These are phyloP conservation scores for Ganoderma meredithae DNA, from an alignment of 1,284 basidiomycete genomes.

Conservation along the genomic window DNA sequence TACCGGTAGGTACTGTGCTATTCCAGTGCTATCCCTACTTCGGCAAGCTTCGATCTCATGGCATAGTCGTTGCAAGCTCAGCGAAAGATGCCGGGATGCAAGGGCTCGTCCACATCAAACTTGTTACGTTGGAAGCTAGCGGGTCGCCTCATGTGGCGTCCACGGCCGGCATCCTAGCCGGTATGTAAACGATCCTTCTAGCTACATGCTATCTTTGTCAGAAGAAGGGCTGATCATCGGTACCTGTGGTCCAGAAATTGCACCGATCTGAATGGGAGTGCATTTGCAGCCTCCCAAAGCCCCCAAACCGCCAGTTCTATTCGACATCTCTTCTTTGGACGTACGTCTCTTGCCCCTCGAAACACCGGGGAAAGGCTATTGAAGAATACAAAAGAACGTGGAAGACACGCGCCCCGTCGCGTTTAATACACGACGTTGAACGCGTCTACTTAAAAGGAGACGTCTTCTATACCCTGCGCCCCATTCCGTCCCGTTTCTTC, in stretches of 20 bases:
- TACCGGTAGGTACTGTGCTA: neutral
- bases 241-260: neutral
- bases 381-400: neutral
- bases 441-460: neutral
- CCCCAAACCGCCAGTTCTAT: neutral
- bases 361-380: neutral
- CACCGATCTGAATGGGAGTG: neutral
- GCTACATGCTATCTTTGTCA: neutral
- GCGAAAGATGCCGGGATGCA: slow-evolving; percentile 4
- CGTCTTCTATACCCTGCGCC: slow-evolving; percentile 3
- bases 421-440: neutral
- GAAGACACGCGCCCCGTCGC: neutral
- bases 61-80: neutral
- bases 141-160: neutral
- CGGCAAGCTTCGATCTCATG: neutral
- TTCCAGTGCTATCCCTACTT: slow-evolving; percentile 1
- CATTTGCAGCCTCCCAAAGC: neutral
- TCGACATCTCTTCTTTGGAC: neutral
- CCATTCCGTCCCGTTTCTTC: slow-evolving; percentile 2
- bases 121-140: neutral
- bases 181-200: slow-evolving; percentile 6
- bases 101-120: slow-evolving; percentile 4
- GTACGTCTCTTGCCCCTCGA: neutral
- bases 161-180: neutral
- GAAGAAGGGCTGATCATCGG: slow-evolving; percentile 3